Evolutionary conservation across 2,329 filamentous ascomycete species (phyloP), one percentile per base, ranked within the genome.

Genomic region (Xylaria sp.): DNA sequence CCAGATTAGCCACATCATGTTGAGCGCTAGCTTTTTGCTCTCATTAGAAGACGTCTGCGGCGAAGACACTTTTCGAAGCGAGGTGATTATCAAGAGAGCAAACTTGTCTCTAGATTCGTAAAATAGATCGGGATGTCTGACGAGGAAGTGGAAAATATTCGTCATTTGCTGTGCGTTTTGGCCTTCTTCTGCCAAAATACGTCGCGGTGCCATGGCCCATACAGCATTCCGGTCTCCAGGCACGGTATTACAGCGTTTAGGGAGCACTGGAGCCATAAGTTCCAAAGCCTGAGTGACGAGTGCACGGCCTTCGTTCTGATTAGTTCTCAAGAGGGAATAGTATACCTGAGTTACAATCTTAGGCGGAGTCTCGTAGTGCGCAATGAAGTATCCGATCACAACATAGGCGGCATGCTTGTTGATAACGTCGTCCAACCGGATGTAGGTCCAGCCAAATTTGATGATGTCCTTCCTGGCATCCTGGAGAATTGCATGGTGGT

Each of bases 321-420:
- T 97, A 1, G 95, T 94, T 79, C 93, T 92, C 28, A 99, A 83
- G 18, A 99, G 85, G 2, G 94, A 94, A 71, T 96, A 90, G 77
- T 99, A 99, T 25, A 99, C 94, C 78, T 98, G 95, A 23, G 92
- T 92, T 3, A 96, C 94, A 64, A 99, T 98, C 85, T 98, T 99
- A 13, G 93, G 87, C 0, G 96, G 97, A 0, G 96, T 98, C 74
- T 99, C 97, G 77, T 97, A 99, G 71, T 97, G 92, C 0, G 93
- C 93, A 74, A 99, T 97, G 82, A 99, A 99, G 80, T 97, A 99
- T 2, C 93, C 94, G 69, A 99, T 97, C 6, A 99, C 89, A 5
- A 97, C 95, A 75, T 99, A 99, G 2, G 96, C 94, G 0, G 95
- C 96, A 78, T 98, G 96, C 80, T 99, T 99, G 84, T 98, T 99